Evolutionary conservation across 805 yeast species (phyloP).

Genomic region (Hyphopichia homilentoma): DNA sequence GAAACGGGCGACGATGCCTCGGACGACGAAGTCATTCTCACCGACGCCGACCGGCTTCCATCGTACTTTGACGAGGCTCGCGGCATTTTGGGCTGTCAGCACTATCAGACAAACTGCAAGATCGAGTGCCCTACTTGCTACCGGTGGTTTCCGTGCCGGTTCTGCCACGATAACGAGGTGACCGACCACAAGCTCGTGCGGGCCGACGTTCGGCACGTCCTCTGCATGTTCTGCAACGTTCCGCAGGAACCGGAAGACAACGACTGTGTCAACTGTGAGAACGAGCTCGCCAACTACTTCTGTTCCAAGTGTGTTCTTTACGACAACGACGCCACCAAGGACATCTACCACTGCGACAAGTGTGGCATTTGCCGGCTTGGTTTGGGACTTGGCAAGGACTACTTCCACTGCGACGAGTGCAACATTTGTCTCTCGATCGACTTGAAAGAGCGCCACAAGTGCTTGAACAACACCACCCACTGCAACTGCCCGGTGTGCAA

Average conservation of each 20-base stretch:
- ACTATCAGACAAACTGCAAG: slow-evolving; percentile 81
- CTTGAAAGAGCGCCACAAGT: slow-evolving; percentile 70
- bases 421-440: slow-evolving; percentile 84
- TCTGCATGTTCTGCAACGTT: slow-evolving; percentile 77
- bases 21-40: slow-evolving; percentile 43
- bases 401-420: slow-evolving; percentile 87
- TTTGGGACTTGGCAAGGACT: slow-evolving; percentile 81
- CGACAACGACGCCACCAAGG: slow-evolving; percentile 74
- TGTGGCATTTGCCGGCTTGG: slow-evolving; percentile 95
- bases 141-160: slow-evolving; percentile 76
- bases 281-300: slow-evolving; percentile 68
- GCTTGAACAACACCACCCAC: slow-evolving; percentile 84
- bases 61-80: slow-evolving; percentile 43
- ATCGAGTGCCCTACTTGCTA: slow-evolving; percentile 73
- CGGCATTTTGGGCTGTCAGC: slow-evolving; percentile 69
- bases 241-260: slow-evolving; percentile 71
- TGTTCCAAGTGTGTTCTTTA: slow-evolving; percentile 77
- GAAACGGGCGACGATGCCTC: slow-evolving; percentile 9
- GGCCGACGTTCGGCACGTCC: slow-evolving; percentile 57
- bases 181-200: slow-evolving; percentile 57
- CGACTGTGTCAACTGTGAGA: slow-evolving; percentile 65
- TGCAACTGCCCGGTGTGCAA: slow-evolving; percentile 92
- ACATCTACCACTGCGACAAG: slow-evolving; percentile 86
- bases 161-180: slow-evolving; percentile 74
- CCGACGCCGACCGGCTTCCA: slow-evolving; percentile 45